phyloP scores from a whole-genome alignment of 495 filamentous ascomycete genomes.

The Penicillium angulare region DNA sequence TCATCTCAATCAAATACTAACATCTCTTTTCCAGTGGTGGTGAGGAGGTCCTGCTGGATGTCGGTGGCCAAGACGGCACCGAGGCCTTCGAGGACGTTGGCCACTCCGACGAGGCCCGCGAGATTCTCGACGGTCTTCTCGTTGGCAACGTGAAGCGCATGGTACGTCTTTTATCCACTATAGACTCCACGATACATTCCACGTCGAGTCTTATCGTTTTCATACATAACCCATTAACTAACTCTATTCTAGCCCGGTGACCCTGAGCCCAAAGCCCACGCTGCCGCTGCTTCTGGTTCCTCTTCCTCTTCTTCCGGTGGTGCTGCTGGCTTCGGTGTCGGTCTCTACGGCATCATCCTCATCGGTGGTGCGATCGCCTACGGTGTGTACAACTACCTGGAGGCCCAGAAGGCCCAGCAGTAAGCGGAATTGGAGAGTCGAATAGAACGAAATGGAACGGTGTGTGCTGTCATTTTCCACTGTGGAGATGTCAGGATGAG shows the following conservation, averaged over 20 bases:
- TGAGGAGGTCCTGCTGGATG: constrained; percentile 96
- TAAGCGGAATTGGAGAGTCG: constrained; percentile 6
- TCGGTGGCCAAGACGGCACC: constrained; percentile 93
- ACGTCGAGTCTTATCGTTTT: background rate
- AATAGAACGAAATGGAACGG: background rate
- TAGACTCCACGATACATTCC: background rate
- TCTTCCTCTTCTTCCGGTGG: constrained; percentile 46
- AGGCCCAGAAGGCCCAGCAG: constrained; percentile 49
- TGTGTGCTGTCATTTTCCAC: background rate
- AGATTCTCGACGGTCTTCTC: constrained; percentile 78
- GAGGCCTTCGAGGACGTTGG: constrained; percentile 99
- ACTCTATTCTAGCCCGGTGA: constrained; percentile 68
- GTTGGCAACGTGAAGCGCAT: constrained; percentile 82
- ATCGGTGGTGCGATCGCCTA: constrained; percentile 77
- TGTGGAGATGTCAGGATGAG: background rate
- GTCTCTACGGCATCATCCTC: constrained; percentile 78
- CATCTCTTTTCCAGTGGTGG: constrained; percentile 65
- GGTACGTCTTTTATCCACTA: constrained; percentile 51
- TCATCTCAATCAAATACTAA: constrained; percentile 5
- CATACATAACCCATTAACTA: background rate
- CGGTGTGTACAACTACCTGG: constrained; percentile 83
- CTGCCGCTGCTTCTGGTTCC: constrained; percentile 45
- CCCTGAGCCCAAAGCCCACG: constrained; percentile 68
- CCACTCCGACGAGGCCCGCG: constrained; percentile 97
- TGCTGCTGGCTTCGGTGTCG: constrained; percentile 63